phyloP scores from a whole-genome alignment of 345 rosid species.

The Arabis hirsuta region DNA sequence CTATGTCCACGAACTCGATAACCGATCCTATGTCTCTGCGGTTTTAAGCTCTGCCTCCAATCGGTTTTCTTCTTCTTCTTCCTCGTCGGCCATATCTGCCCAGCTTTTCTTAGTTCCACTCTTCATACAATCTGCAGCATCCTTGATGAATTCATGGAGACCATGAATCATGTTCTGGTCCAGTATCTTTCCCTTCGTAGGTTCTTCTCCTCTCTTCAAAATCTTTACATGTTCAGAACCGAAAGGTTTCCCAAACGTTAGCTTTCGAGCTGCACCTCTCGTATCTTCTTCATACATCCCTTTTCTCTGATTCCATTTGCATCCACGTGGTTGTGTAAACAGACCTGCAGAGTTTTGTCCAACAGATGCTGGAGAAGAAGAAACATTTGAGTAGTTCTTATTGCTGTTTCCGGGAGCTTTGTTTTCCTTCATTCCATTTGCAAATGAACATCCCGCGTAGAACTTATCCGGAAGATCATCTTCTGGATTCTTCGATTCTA shows the following conservation, averaged over 20 bases:
- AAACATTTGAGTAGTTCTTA: constrained; percentile 20
- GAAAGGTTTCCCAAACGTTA: constrained; percentile 36
- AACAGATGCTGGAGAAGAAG: constrained; percentile 38
- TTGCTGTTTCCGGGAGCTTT: constrained; percentile 20
- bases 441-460: constrained; percentile 39
- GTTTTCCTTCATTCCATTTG: constrained; percentile 39
- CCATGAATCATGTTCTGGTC: constrained; percentile 41
- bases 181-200: constrained; percentile 36
- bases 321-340: constrained; percentile 46
- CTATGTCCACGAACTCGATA: constrained; percentile 5
- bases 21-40: neutral
- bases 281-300: constrained; percentile 29
- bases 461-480: constrained; percentile 23
- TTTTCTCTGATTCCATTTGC: constrained; percentile 32
- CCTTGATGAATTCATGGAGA: constrained; percentile 39
- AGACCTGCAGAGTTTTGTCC: constrained; percentile 43
- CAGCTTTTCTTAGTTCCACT: constrained; percentile 58
- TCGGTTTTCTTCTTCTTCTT: constrained; percentile 43
- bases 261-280: constrained; percentile 42
- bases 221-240: constrained; percentile 4
- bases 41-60: constrained; percentile 5
- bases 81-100: constrained; percentile 88
- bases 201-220: constrained; percentile 24
- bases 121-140: constrained; percentile 24
- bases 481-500: constrained; percentile 41